Evolutionary conservation across 257 asterid genomes (phyloP).

Genomic region (Solanum rostratum): DNA sequence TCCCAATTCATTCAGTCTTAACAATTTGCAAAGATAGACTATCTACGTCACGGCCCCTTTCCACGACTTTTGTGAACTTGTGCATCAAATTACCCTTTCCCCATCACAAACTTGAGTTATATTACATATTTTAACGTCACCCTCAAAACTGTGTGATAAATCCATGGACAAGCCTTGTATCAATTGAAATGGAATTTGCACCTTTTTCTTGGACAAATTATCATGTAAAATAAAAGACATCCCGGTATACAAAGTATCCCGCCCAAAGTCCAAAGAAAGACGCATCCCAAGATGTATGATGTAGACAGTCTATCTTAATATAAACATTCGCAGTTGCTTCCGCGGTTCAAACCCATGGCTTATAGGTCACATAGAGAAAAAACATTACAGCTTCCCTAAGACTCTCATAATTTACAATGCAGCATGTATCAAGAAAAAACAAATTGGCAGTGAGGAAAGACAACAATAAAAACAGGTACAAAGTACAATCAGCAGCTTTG

Average conservation of each 20-base stretch:
- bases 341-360: neutral
- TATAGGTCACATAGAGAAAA: neutral
- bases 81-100: neutral
- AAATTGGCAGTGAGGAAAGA: neutral
- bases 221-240: neutral
- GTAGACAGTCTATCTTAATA: neutral
- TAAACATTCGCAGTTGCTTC: neutral
- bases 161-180: neutral
- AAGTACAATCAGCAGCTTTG: neutral
- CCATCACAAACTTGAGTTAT: neutral
- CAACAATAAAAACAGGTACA: neutral
- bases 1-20: neutral
- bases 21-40: neutral
- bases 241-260: neutral
- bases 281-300: neutral
- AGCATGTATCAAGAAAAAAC: neutral
- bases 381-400: neutral
- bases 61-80: neutral
- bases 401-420: neutral
- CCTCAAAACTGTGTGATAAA: neutral
- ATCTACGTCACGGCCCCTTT: neutral
- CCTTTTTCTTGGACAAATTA: neutral
- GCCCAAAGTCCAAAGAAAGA: fast-evolving
- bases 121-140: neutral
- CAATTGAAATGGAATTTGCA: neutral